phyloP scores from a whole-genome alignment of 169 alveolate genomes.

The Plasmodium berghei region DNA sequence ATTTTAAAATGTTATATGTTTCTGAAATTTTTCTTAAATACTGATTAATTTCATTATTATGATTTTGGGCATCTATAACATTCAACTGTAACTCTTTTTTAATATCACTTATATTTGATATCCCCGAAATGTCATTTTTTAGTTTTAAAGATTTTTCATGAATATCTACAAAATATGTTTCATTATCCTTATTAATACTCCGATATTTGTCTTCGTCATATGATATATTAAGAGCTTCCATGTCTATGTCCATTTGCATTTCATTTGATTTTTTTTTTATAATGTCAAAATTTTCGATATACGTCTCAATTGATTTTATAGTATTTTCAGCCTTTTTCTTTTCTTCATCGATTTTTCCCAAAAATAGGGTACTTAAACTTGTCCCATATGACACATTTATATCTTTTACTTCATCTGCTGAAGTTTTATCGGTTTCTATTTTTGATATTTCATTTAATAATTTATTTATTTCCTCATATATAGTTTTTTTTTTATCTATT shows the following conservation, averaged over 20 bases:
- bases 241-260: too few species aligned
- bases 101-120: background rate
- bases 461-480: background rate
- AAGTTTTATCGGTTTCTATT: background rate
- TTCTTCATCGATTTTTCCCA: slow-evolving; percentile 1
- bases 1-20: background rate
- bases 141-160: too few species aligned
- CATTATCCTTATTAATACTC: background rate
- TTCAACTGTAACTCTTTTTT: background rate
- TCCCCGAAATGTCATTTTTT: too few species aligned
- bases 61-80: background rate
- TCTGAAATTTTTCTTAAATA: background rate
- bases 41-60: background rate
- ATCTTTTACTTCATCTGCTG: background rate
- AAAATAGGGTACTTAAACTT: slow-evolving; percentile 2
- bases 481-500: background rate
- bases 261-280: background rate
- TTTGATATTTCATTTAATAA: background rate
- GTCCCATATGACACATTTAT: background rate
- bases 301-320: background rate
- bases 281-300: background rate
- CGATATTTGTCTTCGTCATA: background rate
- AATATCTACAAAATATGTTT: too few species aligned
- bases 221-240: background rate
- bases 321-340: background rate